A percentile compares a stretch with the other conserved stretches of the same genome.
phyloP scores from a whole-genome alignment of 169 alveolate species.

The Theileria annulata region DNA sequence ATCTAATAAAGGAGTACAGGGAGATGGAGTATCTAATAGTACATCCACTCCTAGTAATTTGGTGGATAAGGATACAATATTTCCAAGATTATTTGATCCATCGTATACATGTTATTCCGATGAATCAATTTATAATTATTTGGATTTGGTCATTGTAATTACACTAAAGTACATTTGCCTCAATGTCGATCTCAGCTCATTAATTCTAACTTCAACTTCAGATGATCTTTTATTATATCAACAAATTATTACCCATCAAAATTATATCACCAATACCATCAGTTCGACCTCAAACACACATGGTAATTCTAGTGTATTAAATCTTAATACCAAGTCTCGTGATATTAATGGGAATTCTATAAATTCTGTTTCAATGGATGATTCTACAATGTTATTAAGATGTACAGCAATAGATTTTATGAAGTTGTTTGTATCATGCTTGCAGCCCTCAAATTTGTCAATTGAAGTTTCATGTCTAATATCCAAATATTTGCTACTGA shows the following conservation, averaged over 20 bases:
- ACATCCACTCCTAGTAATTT: too few relatives aligned
- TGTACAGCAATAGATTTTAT: constrained; percentile 69
- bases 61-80: neutral
- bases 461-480: constrained; percentile 66
- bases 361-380: constrained; percentile 22
- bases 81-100: constrained; percentile 54
- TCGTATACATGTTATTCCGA: constrained; percentile 45
- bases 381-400: constrained; percentile 46
- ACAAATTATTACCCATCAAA: neutral
- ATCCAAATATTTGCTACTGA: constrained; percentile 45
- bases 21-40: too few relatives aligned
- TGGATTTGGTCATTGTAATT: constrained; percentile 48
- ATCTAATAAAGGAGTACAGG: too few relatives aligned
- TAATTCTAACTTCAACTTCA: constrained; percentile 29
- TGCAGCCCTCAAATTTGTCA: constrained; percentile 64
- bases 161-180: constrained; percentile 64
- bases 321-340: too few relatives aligned
- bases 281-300: too few relatives aligned
- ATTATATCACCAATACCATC: neutral
- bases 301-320: too few relatives aligned
- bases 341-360: too few relatives aligned
- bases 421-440: constrained; percentile 56
- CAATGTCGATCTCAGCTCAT: constrained; percentile 34
- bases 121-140: constrained; percentile 58
- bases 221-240: constrained; percentile 38